These are phyloP conservation scores for Blepharisma stoltei DNA, from an alignment of 73 alveolate genomes.

Conservation along the genomic window DNA sequence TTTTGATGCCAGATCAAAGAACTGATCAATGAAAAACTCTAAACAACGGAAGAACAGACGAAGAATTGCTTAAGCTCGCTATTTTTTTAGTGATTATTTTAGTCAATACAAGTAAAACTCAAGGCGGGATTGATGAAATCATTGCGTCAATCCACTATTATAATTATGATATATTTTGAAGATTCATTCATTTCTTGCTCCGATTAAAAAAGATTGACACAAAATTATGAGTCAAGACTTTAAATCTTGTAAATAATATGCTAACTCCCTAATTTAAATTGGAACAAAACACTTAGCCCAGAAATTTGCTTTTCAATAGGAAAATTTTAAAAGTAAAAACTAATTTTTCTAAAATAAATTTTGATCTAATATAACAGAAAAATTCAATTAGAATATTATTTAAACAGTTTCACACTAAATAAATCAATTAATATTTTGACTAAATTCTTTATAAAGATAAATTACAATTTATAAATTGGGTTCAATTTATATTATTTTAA, in stretches of 20 bases:
- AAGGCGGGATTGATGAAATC: constrained; percentile 10
- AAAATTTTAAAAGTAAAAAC: too few species aligned
- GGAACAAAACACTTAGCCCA: too few species aligned
- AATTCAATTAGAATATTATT: too few species aligned
- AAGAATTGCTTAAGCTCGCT: neutral
- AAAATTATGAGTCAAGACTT: neutral
- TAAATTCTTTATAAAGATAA: too few species aligned
- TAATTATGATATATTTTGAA: neutral
- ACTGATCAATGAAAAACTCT: neutral
- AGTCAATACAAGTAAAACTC: neutral
- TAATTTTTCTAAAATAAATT: too few species aligned
- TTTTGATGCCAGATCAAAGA: constrained; percentile 1
- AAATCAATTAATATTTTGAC: too few species aligned
- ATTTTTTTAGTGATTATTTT: neutral
- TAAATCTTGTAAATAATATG: neutral
- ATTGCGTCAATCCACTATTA: neutral
- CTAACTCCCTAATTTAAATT: too few species aligned
- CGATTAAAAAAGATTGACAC: neutral
- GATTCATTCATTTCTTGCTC: neutral
- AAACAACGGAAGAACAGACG: neutral
- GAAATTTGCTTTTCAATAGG: too few species aligned
- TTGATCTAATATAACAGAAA: too few species aligned
- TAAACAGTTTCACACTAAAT: too few species aligned
- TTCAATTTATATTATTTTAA: too few species aligned
- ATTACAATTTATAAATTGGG: too few species aligned